Evolutionary conservation across 208 protist genomes (phyloP).

Genomic region (Crithidia brevicula): DNA sequence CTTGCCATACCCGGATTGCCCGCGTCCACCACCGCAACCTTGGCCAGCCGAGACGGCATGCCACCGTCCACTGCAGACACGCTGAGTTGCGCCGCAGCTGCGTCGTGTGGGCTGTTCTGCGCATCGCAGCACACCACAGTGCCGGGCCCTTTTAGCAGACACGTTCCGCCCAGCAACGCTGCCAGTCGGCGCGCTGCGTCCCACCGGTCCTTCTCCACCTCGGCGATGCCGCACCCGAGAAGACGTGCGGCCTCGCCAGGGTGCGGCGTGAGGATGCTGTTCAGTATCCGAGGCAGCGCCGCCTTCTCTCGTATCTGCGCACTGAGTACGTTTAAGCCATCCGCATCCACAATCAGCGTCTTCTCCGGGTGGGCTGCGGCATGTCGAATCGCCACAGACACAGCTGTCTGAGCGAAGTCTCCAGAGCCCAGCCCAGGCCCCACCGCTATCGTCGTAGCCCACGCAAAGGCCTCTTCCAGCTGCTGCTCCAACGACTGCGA

Average conservation of each 20-base stretch:
- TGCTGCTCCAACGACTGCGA: conserved; percentile 16
- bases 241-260: conserved; percentile 77
- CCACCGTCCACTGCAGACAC: not conserved
- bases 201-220: conserved; percentile 79
- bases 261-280: conserved; percentile 81
- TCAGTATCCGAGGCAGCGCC: conserved; percentile 31
- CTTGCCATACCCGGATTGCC: conserved; percentile 88
- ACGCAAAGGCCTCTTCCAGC: conserved; percentile 42
- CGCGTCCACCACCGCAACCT: conserved; percentile 62
- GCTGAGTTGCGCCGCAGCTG: not conserved
- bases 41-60: conserved; percentile 8
- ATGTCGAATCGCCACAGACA: conserved; percentile 40
- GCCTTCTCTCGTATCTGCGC: not conserved
- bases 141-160: conserved; percentile 82
- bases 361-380: conserved; percentile 41
- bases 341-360: conserved; percentile 73
- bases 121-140: conserved; percentile 53
- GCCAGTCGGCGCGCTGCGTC: conserved; percentile 47
- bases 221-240: conserved; percentile 50
- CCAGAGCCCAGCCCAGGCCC: conserved; percentile 70
- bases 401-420: conserved; percentile 33
- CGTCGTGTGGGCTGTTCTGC: not conserved
- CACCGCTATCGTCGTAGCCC: conserved; percentile 60
- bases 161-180: conserved; percentile 51
- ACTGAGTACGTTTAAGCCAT: conserved; percentile 63